These are phyloP conservation scores for Vachellia collinsii DNA, from an alignment of 306 rosid genomes.

Conservation along the genomic window DNA sequence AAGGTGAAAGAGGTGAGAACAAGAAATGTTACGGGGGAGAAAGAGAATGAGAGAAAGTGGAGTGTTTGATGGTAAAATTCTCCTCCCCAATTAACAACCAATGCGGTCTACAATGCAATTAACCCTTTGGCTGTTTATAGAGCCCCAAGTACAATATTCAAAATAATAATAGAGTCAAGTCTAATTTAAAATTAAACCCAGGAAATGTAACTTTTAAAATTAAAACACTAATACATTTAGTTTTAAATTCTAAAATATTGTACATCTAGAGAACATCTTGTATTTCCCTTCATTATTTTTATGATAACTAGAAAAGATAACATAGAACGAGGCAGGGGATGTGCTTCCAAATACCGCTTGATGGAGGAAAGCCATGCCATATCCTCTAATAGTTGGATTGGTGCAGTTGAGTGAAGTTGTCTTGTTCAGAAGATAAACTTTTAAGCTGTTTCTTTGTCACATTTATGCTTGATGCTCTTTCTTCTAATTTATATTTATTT, in stretches of 20 bases:
- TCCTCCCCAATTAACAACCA: neutral
- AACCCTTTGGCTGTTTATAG: neutral
- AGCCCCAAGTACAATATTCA: neutral
- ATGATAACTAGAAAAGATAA: neutral
- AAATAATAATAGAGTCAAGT: neutral
- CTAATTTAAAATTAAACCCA: neutral
- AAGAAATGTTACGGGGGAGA: neutral
- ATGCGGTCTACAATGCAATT: neutral
- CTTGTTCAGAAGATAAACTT: conserved; percentile 13
- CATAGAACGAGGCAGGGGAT: conserved; percentile 15
- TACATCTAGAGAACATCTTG: neutral
- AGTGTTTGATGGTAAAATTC: neutral
- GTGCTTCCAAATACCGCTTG: conserved; percentile 1
- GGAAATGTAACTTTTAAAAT: neutral
- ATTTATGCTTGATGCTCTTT: conserved; percentile 23
- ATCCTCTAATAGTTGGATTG: neutral
- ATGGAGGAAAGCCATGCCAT: conserved; percentile 20
- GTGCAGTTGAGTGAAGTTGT: conserved; percentile 20
- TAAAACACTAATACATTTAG: neutral
- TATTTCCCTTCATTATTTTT: neutral
- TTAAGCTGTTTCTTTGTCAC: conserved; percentile 26
- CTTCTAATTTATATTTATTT: conserved; percentile 33
- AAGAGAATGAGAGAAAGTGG: neutral
- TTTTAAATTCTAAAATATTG: neutral
- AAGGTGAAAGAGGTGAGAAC: neutral